Percentiles rank a stretch among this genome's conserved stretches.
These are phyloP conservation scores for Blastobotrys aristatus DNA, from an alignment of 1,139 yeast species.

Conservation along the genomic window DNA sequence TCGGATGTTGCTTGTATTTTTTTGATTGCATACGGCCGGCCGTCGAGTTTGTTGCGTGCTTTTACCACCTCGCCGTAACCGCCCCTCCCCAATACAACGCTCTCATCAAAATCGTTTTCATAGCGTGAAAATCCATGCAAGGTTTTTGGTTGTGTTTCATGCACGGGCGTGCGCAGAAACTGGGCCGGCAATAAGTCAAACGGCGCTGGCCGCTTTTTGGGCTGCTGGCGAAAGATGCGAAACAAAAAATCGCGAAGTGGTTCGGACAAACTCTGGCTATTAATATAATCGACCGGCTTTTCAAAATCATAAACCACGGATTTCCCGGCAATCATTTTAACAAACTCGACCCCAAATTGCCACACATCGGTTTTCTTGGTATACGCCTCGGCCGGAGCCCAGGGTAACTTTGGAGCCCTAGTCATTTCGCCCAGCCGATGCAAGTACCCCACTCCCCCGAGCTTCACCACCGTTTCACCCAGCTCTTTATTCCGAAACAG, in stretches of 20 bases:
- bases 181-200: slow-evolving; percentile 78
- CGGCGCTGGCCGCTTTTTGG: slow-evolving; percentile 73
- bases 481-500: slow-evolving; percentile 47
- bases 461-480: slow-evolving; percentile 54
- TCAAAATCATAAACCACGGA: slow-evolving; percentile 48
- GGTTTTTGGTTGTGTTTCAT: background rate
- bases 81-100: slow-evolving; percentile 87
- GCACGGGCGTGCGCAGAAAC: slow-evolving; percentile 48
- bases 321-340: slow-evolving; percentile 67
- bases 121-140: slow-evolving; percentile 46
- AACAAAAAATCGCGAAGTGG: slow-evolving; percentile 61
- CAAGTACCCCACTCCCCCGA: slow-evolving; percentile 70
- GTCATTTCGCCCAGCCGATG: slow-evolving; percentile 59
- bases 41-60: slow-evolving; percentile 88
- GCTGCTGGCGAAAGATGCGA: slow-evolving; percentile 58
- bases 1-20: slow-evolving; percentile 80
- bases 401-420: slow-evolving; percentile 37
- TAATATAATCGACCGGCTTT: slow-evolving; percentile 59
- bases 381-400: slow-evolving; percentile 67
- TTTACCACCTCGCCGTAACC: slow-evolving; percentile 97
- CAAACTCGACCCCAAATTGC: slow-evolving; percentile 79
- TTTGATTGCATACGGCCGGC: slow-evolving; percentile 90
- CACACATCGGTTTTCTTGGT: slow-evolving; percentile 86
- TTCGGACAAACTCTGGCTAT: slow-evolving; percentile 46
- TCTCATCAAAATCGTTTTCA: slow-evolving; percentile 86